These are phyloP conservation scores for Cicer yamashitae DNA, from an alignment of 306 rosid genomes.

Conservation along the genomic window DNA sequence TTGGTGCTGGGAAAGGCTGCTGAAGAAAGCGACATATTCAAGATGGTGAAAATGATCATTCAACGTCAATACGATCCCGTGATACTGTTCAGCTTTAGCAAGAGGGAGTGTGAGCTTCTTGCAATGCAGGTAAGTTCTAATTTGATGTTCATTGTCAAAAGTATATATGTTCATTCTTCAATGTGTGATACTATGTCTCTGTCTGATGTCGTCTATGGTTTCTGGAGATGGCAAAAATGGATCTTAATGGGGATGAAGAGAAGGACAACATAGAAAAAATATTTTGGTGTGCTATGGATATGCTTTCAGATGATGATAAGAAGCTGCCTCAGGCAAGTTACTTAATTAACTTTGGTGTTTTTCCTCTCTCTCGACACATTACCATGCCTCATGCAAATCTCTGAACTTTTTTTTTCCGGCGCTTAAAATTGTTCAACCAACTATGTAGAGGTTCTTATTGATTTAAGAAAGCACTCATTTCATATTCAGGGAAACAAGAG, in stretches of 20 bases:
- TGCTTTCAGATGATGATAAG: conserved; percentile 96
- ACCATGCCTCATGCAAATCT: conserved; percentile 3
- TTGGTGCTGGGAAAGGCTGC: conserved; percentile 61
- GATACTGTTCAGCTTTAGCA: conserved; percentile 95
- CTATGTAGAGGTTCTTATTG: conserved; percentile 29
- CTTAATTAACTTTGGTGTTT: conserved; percentile 13
- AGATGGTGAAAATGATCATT: conserved; percentile 96
- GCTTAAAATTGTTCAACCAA: conserved; percentile 32
- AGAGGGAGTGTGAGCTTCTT: conserved; percentile 90
- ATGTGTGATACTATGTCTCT: conserved; percentile 7
- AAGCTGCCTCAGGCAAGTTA: conserved; percentile 91
- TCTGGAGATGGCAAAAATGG: conserved; percentile 91
- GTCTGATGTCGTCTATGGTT: conserved; percentile 39
- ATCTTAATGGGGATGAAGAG: conserved; percentile 86
- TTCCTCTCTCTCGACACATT: background rate
- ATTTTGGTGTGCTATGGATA: conserved; percentile 97
- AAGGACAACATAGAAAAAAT: conserved; percentile 77
- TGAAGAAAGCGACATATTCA: conserved; percentile 93
- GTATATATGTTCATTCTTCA: conserved; percentile 11
- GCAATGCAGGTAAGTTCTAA: conserved; percentile 88
- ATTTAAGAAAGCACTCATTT: conserved; percentile 5
- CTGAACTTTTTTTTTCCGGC: background rate
- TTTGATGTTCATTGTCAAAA: conserved; percentile 15
- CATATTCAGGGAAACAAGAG: background rate
- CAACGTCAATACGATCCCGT: conserved; percentile 96